Base-by-base conservation (phyloP, 805 yeast species). In the Kluyveromyces nonfermentans region DNA sequence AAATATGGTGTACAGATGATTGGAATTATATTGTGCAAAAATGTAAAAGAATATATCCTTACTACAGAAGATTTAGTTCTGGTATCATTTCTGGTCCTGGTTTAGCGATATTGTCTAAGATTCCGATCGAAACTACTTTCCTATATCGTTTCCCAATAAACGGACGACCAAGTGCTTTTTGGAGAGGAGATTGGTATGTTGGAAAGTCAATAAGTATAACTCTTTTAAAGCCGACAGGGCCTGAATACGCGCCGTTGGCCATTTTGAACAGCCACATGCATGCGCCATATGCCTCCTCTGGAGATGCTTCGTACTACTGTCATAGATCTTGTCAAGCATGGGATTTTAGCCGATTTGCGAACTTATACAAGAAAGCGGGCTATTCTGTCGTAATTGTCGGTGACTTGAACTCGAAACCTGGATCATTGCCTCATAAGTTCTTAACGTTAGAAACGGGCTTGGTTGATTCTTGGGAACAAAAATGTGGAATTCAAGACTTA, bases 31-130 rank as follows among this genome's bases (percentile, higher is more conserved):
- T 93, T 17, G 70, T 71, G 15, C 47, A 50, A 2, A 60, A 59
- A 5, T 75, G 88, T 46, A 43, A 59, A 2, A 51, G 53, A 1
- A 57, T 56, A 33, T 85, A 73, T 52, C 89, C 90, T 0, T 80
- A 77, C 60, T 62, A 77, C 41, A 73, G 96, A 47, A 68, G 75
- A 42, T 93, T 83, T 66, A 77, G 76, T 46, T 74, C 94, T 2
- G 98, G 97, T 0, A 85, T 93, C 4, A 51, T 93, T 2, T 67
- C 95, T 0, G 98, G 98, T 0, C 97, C 98, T 0, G 98, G 98
- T 0, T 69, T 93, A 35, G 95, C 87, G 1, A 70, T 93, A 7
- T 61, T 93, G 37, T 86, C 96, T 14, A 80, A 84, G 50, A 75
- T 84, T 49, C 96, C 97, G 3, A 87, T 93, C 32, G 81, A 73